Percentiles rank a stretch among this genome's conserved stretches.
These are phyloP conservation scores for Aureobasidium sp. DNA, from an alignment of 2,329 filamentous ascomycete species.

Conservation along the genomic window DNA sequence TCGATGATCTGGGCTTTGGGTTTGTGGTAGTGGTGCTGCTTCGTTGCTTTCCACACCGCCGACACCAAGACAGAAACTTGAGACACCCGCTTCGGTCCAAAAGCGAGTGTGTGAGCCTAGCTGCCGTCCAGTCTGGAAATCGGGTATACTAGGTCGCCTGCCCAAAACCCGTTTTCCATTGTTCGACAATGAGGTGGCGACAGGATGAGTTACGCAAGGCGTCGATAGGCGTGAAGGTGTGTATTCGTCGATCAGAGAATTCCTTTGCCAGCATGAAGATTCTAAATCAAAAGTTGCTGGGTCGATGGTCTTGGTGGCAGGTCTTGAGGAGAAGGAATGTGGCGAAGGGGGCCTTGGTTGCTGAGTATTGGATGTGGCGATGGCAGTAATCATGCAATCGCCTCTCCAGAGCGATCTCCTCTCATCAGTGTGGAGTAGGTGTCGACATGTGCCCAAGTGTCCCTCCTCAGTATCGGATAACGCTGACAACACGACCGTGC, in stretches of 20 bases:
- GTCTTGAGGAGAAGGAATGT: neutral
- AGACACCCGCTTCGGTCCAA: neutral
- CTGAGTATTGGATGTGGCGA: neutral
- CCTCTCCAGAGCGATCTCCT: neutral
- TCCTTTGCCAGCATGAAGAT: neutral
- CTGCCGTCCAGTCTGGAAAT: neutral
- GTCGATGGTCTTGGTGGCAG: neutral
- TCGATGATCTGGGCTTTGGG: neutral
- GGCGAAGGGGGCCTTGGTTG: neutral
- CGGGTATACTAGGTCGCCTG: neutral
- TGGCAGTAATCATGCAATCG: slow-evolving; percentile 7
- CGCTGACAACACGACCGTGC: slow-evolving; percentile 1
- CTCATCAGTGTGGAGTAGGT: slow-evolving; percentile 1
- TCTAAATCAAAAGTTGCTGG: neutral
- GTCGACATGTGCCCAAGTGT: neutral
- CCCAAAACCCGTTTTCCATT: neutral
- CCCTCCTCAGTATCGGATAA: neutral
- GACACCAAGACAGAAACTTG: neutral
- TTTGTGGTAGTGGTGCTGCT: neutral
- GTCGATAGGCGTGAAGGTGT: neutral
- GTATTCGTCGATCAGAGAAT: neutral
- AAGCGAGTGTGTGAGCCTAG: neutral
- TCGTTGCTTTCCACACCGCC: neutral
- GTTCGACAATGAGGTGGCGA: neutral
- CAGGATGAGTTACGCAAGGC: neutral